Evolutionary conservation across 305 asterid species (phyloP), one percentile per base, ranked within the genome.

Genomic region (Fraxinus floribunda): DNA sequence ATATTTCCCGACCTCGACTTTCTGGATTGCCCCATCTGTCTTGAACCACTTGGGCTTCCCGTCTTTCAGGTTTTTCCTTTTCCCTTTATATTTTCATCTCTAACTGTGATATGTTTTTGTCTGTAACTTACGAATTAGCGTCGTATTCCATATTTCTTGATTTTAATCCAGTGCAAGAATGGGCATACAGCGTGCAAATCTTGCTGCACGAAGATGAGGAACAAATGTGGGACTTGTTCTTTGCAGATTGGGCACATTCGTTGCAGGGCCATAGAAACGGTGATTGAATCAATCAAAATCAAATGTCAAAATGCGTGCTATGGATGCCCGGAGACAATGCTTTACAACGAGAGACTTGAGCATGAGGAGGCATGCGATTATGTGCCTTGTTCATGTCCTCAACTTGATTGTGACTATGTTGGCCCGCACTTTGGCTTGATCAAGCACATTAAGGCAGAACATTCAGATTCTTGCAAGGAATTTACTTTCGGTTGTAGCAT

Each of bases 181-280:
- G 98, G 98, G 80, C 98, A 95, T 80, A 64, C 92, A 85, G 94
- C 97, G 68, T 95, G 98, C 71, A 78, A 88, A 36, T 80, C 91
- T 35, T 95, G 98, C 91, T 90, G 95, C 89, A 62, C 36, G 71
- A 88, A 76, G 80, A 87, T 91, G 85, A 78, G 60, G 83, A 88
- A 88, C 82, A 91, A 86, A 82, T 95, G 98, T 76, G 88, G 91
- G 66, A 87, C 70, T 32, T 94, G 98, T 86, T 62, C 88, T 88
- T 76, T 68, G 84, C 95, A 93, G 75, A 95, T 90, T 20, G 95
- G 97, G 49, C 86, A 88, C 79, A 89, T 81, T 81, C 96, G 97
- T 49, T 92, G 96, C 87, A 91, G 93, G 80, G 97, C 93, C 4
- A 81, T 95, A 4, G 98, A 95, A 86, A 92, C 86, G 85, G 90